phyloP scores from a whole-genome alignment of 768 basidiomycete species.

The Austroboletus eburneus region DNA sequence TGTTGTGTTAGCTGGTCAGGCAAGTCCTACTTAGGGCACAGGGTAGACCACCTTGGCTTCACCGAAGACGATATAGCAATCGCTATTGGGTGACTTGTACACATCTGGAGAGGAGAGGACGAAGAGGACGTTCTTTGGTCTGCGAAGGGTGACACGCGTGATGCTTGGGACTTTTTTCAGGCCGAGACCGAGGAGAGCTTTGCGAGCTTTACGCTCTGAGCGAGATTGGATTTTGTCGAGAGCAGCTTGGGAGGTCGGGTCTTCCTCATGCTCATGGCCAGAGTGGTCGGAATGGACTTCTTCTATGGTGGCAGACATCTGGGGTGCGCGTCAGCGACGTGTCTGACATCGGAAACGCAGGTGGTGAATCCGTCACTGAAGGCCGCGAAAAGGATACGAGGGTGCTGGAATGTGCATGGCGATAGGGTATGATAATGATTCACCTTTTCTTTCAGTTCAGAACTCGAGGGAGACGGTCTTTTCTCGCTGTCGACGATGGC shows the following conservation, averaged over 20 bases:
- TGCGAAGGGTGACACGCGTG: slow-evolving; percentile 89
- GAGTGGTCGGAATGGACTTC: slow-evolving; percentile 81
- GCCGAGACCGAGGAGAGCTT: slow-evolving; percentile 86
- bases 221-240: slow-evolving; percentile 93
- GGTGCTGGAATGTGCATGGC: neutral
- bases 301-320: slow-evolving; percentile 79
- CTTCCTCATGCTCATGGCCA: slow-evolving; percentile 71
- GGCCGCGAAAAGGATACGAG: neutral
- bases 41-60: slow-evolving; percentile 73
- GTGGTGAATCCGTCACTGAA: slow-evolving; percentile 28
- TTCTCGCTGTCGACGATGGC: slow-evolving; percentile 34
- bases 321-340: slow-evolving; percentile 22
- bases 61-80: slow-evolving; percentile 98
- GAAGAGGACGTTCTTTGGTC: slow-evolving; percentile 95
- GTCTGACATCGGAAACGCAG: slow-evolving; percentile 26
- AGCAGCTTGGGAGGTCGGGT: slow-evolving; percentile 78
- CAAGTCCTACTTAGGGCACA: slow-evolving; percentile 1
- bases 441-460: slow-evolving; percentile 22
- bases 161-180: slow-evolving; percentile 91
- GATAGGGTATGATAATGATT: neutral
- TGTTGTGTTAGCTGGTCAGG: neutral
- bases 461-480: slow-evolving; percentile 12
- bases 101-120: slow-evolving; percentile 94
- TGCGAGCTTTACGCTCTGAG: slow-evolving; percentile 92
- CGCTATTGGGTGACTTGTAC: slow-evolving; percentile 95